Conservation (phyloP, 2,329 filamentous ascomycete species). For the Graphium sp. region DNA sequence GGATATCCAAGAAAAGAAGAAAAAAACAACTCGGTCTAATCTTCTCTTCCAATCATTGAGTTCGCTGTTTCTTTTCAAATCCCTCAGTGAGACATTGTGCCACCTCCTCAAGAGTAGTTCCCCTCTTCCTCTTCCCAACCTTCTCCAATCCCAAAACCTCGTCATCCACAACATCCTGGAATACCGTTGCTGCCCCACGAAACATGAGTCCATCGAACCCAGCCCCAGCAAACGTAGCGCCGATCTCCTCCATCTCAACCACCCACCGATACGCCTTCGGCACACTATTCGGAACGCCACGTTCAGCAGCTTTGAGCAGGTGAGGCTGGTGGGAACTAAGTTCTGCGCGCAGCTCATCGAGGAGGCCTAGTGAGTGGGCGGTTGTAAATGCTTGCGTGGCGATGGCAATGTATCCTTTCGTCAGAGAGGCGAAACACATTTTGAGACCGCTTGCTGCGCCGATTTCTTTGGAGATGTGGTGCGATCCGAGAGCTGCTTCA, state of each 20-base stretch:
- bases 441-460: constrained; percentile 44
- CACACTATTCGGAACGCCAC: constrained; percentile 40
- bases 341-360: constrained; percentile 38
- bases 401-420: constrained; percentile 51
- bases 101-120: constrained; percentile 39
- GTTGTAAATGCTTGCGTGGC: constrained; percentile 57
- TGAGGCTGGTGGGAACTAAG: constrained; percentile 31
- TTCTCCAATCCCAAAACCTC: constrained; percentile 42
- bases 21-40: no score
- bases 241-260: constrained; percentile 62
- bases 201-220: constrained; percentile 43
- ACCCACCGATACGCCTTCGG: constrained; percentile 69
- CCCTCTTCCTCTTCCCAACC: constrained; percentile 35
- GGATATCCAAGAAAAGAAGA: no score
- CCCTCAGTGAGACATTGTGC: constrained; percentile 30
- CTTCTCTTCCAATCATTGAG: constrained; percentile 1
- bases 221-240: constrained; percentile 47
- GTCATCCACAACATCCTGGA: constrained; percentile 42
- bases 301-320: constrained; percentile 26
- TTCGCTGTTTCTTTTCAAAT: constrained; percentile 17
- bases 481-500: constrained; percentile 22
- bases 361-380: constrained; percentile 44
- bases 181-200: constrained; percentile 41
- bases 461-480: constrained; percentile 28
- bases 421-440: constrained; percentile 46